A percentile compares a stretch with the other conserved stretches of the same genome.
Evolutionary conservation across 805 yeast species (phyloP).

Genomic region (Wickerhamiella lipophila): DNA sequence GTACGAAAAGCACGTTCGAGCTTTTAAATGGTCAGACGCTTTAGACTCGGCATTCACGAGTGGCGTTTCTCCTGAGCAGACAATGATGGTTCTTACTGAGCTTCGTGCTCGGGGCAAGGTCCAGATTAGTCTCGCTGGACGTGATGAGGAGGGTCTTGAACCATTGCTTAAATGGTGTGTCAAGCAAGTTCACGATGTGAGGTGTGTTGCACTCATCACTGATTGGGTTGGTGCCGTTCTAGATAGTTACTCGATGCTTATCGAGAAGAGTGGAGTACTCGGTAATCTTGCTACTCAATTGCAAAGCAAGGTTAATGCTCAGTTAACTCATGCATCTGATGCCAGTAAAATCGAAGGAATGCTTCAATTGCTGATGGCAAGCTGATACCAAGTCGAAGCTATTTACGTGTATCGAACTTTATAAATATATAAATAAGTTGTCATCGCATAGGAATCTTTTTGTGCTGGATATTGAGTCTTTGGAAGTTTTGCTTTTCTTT

Average conservation of each 20-base stretch:
- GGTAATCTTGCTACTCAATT: conserved; percentile 58
- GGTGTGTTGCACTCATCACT: conserved; percentile 50
- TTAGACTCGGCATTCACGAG: conserved; percentile 71
- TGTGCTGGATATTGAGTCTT: conserved; percentile 12
- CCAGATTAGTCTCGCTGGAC: conserved; percentile 59
- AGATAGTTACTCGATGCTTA: conserved; percentile 62
- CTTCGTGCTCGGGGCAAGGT: conserved; percentile 81
- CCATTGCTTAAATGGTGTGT: conserved; percentile 79
- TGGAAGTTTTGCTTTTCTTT: conserved; percentile 12
- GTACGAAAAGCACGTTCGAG: conserved; percentile 72
- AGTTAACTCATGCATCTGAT: conserved; percentile 68
- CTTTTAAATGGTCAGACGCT: conserved; percentile 88
- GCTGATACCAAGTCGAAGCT: conserved; percentile 6
- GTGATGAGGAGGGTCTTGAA: conserved; percentile 77
- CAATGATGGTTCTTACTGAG: conserved; percentile 74
- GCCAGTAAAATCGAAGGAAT: conserved; percentile 87
- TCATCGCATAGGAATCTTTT: neutral
- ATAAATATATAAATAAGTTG: neutral
- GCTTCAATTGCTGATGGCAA: conserved; percentile 64
- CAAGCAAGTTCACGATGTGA: conserved; percentile 63
- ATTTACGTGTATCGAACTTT: neutral
- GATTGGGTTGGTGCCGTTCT: conserved; percentile 56
- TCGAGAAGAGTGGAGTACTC: conserved; percentile 64
- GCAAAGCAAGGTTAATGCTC: conserved; percentile 43
- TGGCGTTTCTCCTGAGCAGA: conserved; percentile 68